These are phyloP conservation scores for Cajanus cajan DNA, from an alignment of 306 rosid genomes.

Conservation along the genomic window DNA sequence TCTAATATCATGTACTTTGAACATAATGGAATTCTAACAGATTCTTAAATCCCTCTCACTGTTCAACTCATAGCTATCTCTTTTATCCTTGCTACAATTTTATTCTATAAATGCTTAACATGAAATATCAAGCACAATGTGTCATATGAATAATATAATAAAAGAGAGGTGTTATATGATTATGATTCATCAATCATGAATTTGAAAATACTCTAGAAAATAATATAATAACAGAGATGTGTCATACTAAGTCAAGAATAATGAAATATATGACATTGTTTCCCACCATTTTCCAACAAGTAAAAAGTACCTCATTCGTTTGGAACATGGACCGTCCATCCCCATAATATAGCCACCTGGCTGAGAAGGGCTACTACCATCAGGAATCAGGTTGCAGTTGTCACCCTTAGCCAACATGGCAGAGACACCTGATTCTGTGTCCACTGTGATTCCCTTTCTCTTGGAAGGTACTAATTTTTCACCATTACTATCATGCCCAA, in stretches of 20 bases:
- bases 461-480: constrained; percentile 44
- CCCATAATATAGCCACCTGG: constrained; percentile 29
- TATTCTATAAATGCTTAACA: background rate
- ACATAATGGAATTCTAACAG: background rate
- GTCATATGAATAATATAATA: constrained; percentile 2
- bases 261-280: background rate
- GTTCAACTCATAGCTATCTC: background rate
- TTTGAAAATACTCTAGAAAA: constrained; percentile 22
- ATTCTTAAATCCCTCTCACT: background rate
- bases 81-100: background rate
- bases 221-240: background rate
- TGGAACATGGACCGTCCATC: constrained; percentile 38
- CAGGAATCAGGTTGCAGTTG: constrained; percentile 33
- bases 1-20: background rate
- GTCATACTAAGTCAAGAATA: constrained; percentile 12
- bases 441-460: constrained; percentile 46
- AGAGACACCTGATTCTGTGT: constrained; percentile 43
- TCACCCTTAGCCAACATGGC: constrained; percentile 36
- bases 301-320: constrained; percentile 55
- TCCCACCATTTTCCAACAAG: constrained; percentile 14
- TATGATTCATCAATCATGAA: background rate
- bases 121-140: constrained; percentile 5
- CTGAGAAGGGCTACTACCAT: constrained; percentile 26
- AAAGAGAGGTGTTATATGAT: background rate
- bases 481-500: constrained; percentile 28